Percentiles rank a stretch among this genome's conserved stretches.
phyloP scores from a whole-genome alignment of 257 asterid species.

The Knoxia roxburghii region DNA sequence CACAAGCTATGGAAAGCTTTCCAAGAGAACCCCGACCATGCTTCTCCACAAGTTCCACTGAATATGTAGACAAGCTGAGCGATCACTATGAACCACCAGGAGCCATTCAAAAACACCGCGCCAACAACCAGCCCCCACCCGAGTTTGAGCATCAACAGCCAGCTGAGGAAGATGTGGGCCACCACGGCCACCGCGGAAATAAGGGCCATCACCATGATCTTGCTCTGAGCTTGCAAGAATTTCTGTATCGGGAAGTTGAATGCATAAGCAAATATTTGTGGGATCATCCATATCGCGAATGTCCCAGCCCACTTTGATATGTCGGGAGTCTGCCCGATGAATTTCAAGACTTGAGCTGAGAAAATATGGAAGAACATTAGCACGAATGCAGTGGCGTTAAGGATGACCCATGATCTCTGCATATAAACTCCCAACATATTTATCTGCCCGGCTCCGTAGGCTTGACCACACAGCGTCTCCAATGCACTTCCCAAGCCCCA shows the following conservation, averaged over 20 bases:
- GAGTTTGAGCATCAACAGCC: slow-evolving; percentile 50
- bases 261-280: slow-evolving; percentile 56
- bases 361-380: slow-evolving; percentile 39
- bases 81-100: slow-evolving; percentile 60
- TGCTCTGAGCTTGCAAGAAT: slow-evolving; percentile 63
- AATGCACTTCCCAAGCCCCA: slow-evolving; percentile 58
- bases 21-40: slow-evolving; percentile 53
- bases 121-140: slow-evolving; percentile 60
- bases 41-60: slow-evolving; percentile 45
- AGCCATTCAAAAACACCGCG: slow-evolving; percentile 33
- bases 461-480: slow-evolving; percentile 63
- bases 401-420: slow-evolving; percentile 58
- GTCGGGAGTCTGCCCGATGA: slow-evolving; percentile 37
- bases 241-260: slow-evolving; percentile 50
- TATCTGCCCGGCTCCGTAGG: slow-evolving; percentile 51
- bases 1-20: slow-evolving; percentile 41
- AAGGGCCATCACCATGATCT: slow-evolving; percentile 38
- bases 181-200: slow-evolving; percentile 33
- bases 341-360: slow-evolving; percentile 29
- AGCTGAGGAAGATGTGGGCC: slow-evolving; percentile 37
- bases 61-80: slow-evolving; percentile 42
- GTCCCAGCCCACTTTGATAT: slow-evolving; percentile 41
- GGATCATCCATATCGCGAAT: slow-evolving; percentile 57
- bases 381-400: slow-evolving; percentile 19
- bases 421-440: slow-evolving; percentile 49